These are phyloP conservation scores for Penicillium malachiteum DNA, from an alignment of 495 filamentous ascomycete genomes.

Conservation along the genomic window DNA sequence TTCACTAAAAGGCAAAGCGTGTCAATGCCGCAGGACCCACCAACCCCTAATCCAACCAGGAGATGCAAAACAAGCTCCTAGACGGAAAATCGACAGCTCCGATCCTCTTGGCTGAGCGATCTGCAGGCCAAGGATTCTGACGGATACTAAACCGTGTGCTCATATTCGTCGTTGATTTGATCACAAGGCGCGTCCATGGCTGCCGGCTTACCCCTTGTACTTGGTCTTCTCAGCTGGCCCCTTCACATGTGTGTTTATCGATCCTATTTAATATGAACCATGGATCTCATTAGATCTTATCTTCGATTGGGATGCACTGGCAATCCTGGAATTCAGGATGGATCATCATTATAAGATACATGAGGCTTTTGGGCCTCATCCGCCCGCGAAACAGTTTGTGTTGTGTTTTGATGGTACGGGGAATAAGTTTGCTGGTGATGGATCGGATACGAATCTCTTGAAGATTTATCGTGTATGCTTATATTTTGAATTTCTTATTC, in stretches of 20 bases:
- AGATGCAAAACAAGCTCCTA: neutral
- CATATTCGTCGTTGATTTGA: conserved; percentile 14
- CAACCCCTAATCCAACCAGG: conserved; percentile 7
- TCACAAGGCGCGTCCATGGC: conserved; percentile 1
- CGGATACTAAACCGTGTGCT: conserved; percentile 7
- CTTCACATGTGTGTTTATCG: neutral
- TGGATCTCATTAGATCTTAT: neutral
- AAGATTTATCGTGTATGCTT: conserved; percentile 65
- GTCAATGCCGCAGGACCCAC: conserved; percentile 11
- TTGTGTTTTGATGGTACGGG: conserved; percentile 88
- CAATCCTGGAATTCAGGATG: neutral
- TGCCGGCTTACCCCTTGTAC: neutral
- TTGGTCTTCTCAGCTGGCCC: neutral
- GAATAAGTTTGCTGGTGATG: conserved; percentile 78
- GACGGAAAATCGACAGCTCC: conserved; percentile 1
- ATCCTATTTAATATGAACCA: conserved; percentile 9
- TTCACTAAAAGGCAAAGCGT: conserved; percentile 8
- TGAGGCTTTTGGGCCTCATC: conserved; percentile 3
- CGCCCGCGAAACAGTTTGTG: conserved; percentile 55
- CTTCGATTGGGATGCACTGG: neutral
- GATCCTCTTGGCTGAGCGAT: neutral
- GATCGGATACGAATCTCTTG: conserved; percentile 79
- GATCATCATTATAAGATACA: neutral
- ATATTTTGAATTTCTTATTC: neutral
- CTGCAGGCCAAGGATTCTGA: conserved; percentile 15